These are phyloP conservation scores for Sextonia rubra DNA, from an alignment of 164 flowering plant species.

Conservation along the genomic window DNA sequence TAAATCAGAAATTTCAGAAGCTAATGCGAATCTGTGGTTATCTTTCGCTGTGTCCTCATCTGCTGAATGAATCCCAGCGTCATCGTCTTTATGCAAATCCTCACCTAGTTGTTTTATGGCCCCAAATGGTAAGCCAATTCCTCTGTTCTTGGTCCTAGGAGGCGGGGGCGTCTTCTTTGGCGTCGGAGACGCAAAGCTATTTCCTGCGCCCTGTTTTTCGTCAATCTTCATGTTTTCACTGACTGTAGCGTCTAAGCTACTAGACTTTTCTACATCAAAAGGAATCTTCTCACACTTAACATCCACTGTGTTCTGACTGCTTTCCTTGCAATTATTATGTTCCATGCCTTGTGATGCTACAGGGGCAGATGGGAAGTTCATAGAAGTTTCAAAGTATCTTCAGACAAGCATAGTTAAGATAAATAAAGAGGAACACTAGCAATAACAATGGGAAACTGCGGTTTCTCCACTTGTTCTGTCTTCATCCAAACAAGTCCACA, in stretches of 20 bases:
- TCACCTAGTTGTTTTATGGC: conserved; percentile 11
- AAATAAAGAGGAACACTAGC: no score
- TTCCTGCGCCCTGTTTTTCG: conserved; percentile 12
- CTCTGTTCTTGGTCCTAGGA: conserved; percentile 18
- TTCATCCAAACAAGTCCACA: no score
- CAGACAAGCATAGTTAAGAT: no score
- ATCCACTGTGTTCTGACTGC: conserved; percentile 18
- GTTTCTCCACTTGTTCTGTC: no score
- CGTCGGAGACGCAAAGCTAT: conserved; percentile 34
- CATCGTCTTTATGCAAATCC: conserved; percentile 4
- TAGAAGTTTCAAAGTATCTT: no score
- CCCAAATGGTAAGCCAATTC: conserved; percentile 8
- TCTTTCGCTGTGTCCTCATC: not conserved
- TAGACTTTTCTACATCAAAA: conserved; percentile 23
- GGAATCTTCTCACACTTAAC: conserved; percentile 18
- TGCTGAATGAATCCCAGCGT: not conserved
- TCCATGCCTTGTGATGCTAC: conserved; percentile 26
- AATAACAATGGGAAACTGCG: no score
- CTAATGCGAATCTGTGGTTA: not conserved
- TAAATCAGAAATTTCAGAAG: not conserved
- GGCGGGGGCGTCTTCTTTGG: conserved; percentile 40
- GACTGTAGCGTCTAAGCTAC: conserved; percentile 6
- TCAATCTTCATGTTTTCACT: conserved; percentile 5
- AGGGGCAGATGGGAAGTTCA: not conserved
- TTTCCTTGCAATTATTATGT: conserved; percentile 15